Conservation (phyloP, 1,284 basidiomycete species). For the Athelia sp. region DNA sequence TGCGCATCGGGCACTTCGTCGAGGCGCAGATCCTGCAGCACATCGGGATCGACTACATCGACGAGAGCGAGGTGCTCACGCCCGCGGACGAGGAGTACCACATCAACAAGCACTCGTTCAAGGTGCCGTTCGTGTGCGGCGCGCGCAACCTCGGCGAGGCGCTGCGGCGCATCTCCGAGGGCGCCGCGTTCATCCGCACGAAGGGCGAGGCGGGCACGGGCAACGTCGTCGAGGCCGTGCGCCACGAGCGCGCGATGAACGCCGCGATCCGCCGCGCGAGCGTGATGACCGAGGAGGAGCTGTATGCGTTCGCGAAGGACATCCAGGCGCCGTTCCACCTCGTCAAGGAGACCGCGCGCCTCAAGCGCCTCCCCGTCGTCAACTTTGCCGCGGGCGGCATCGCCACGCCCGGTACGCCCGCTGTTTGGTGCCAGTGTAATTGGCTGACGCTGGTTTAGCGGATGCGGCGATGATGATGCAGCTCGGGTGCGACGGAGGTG, state of each 20-base stretch:
- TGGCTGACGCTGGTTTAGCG: conserved; percentile 38
- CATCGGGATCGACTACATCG: conserved; percentile 97
- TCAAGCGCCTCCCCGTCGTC: conserved; percentile 92
- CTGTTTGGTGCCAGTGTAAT: background rate
- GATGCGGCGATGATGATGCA: conserved; percentile 99
- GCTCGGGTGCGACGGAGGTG: conserved; percentile 95
- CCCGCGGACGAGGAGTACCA: conserved; percentile 90
- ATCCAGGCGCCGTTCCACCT: conserved; percentile 96
- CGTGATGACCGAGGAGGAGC: conserved; percentile 91
- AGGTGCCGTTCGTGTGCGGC: conserved; percentile 84
- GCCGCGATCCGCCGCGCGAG: conserved; percentile 84
- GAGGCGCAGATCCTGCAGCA: conserved; percentile 96
- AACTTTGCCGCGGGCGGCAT: conserved; percentile 97
- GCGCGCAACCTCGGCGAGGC: conserved; percentile 87
- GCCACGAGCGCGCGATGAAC: conserved; percentile 75
- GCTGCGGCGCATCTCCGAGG: conserved; percentile 93
- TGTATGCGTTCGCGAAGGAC: conserved; percentile 93
- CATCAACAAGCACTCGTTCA: conserved; percentile 89
- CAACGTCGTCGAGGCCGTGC: conserved; percentile 96
- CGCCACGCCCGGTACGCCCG: conserved; percentile 79
- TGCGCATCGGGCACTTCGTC: conserved; percentile 95
- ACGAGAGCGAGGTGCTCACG: conserved; percentile 95
- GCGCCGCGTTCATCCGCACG: conserved; percentile 95
- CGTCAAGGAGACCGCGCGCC: conserved; percentile 91
- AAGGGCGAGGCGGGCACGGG: conserved; percentile 98